phyloP scores from a whole-genome alignment of 2,329 filamentous ascomycete genomes.

The Aspergillus neotritici region DNA sequence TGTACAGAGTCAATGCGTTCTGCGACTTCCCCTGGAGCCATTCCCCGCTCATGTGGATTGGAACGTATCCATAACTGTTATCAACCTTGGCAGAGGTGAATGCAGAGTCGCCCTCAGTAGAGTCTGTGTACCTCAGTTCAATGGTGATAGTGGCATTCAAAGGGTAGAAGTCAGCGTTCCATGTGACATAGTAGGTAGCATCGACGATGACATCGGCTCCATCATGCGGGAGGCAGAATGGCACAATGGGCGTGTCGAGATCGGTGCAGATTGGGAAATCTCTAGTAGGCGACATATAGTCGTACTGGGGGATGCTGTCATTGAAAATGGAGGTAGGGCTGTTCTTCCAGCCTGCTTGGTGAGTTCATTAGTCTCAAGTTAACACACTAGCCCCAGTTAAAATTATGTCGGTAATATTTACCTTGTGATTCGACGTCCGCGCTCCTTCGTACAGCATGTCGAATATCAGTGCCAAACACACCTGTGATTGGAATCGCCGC shows the following conservation, averaged over 20 bases:
- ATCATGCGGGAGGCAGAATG: slow-evolving; percentile 35
- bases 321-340: slow-evolving; percentile 3
- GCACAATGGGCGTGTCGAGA: slow-evolving; percentile 15
- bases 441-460: too few species aligned
- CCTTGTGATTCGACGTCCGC: too few species aligned
- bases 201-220: slow-evolving; percentile 30
- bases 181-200: slow-evolving; percentile 37
- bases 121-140: slow-evolving; percentile 31
- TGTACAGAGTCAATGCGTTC: slow-evolving; percentile 36
- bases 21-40: slow-evolving; percentile 35
- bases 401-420: too few species aligned
- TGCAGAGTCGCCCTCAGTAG: slow-evolving; percentile 27
- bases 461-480: too few species aligned
- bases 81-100: slow-evolving; percentile 32
- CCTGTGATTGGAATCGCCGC: too few species aligned
- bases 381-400: too few species aligned
- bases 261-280: slow-evolving; percentile 31
- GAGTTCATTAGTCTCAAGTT: too few species aligned
- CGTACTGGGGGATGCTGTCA: slow-evolving; percentile 1
- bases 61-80: slow-evolving; percentile 37
- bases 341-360: background rate
- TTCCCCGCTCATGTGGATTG: slow-evolving; percentile 34
- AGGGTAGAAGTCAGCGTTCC: slow-evolving; percentile 31
- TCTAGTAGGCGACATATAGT: slow-evolving; percentile 11
- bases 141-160: slow-evolving; percentile 29